These are phyloP conservation scores for Neodidymelliopsis sp. DNA, from an alignment of 2,329 filamentous ascomycete genomes.

Conservation along the genomic window DNA sequence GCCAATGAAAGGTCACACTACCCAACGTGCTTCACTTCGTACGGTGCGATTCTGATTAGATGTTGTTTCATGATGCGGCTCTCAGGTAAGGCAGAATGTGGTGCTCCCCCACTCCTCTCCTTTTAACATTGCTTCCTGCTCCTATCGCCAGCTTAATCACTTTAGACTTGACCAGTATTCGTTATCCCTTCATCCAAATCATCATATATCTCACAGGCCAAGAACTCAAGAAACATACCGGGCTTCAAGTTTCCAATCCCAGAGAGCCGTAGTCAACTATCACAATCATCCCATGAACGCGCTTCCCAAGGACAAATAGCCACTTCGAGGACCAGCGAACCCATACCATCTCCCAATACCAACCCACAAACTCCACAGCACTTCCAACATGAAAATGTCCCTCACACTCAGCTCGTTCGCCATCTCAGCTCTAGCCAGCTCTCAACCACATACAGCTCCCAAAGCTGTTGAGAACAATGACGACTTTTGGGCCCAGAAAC, in stretches of 20 bases:
- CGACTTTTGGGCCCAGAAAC: slow-evolving; percentile 12
- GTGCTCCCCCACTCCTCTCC: background rate
- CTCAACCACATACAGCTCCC: background rate
- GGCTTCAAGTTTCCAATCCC: too few relatives aligned
- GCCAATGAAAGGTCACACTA: slow-evolving; percentile 4
- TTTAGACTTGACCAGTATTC: too few relatives aligned
- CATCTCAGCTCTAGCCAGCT: background rate
- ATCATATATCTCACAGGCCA: too few relatives aligned
- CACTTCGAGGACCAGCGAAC: too few relatives aligned
- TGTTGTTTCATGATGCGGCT: background rate
- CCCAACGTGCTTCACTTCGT: slow-evolving; percentile 17
- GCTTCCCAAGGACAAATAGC: too few relatives aligned
- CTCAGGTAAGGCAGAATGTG: background rate
- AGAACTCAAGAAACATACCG: too few relatives aligned
- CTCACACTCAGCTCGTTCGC: background rate
- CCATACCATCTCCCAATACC: too few relatives aligned
- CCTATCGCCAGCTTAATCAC: too few relatives aligned
- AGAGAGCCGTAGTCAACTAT: too few relatives aligned
- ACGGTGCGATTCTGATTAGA: slow-evolving; percentile 1
- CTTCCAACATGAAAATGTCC: background rate
- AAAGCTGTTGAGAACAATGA: background rate
- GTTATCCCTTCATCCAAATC: too few relatives aligned
- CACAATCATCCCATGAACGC: too few relatives aligned
- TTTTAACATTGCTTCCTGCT: too few relatives aligned
- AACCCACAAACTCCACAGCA: background rate